phyloP scores from a whole-genome alignment of 2,329 filamentous ascomycete genomes.

The Arthrobotrys sinensis region DNA sequence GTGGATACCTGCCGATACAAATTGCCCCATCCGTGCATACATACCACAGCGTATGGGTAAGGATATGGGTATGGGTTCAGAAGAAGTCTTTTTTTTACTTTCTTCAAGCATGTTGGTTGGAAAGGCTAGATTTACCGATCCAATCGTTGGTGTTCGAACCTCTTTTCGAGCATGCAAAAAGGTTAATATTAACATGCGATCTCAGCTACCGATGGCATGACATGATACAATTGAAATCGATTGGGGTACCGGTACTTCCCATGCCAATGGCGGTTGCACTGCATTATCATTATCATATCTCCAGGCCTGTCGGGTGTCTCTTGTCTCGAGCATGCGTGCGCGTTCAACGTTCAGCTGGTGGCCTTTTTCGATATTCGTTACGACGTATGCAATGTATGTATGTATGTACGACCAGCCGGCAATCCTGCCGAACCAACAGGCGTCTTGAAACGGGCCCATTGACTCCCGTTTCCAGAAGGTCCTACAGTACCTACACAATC shows the following conservation, averaged over 20 bases:
- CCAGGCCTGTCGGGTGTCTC: neutral
- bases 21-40: no score
- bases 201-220: slow-evolving; percentile 26
- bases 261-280: slow-evolving; percentile 4
- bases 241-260: neutral
- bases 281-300: slow-evolving; percentile 25
- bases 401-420: neutral
- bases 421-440: slow-evolving; percentile 10
- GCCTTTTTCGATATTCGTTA: slow-evolving; percentile 3
- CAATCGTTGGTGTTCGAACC: slow-evolving; percentile 38
- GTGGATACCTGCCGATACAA: slow-evolving; percentile 10
- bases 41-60: no score
- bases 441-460: slow-evolving; percentile 16
- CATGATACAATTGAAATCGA: slow-evolving; percentile 6
- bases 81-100: neutral
- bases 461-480: slow-evolving; percentile 28
- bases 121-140: slow-evolving; percentile 57
- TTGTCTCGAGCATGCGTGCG: neutral
- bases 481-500: neutral
- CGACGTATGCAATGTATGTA: neutral
- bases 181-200: slow-evolving; percentile 27
- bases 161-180: neutral
- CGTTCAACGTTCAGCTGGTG: neutral
- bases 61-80: no score
- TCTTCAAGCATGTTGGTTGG: slow-evolving; percentile 1